A percentile compares a stretch with the other conserved stretches of the same genome.
Evolutionary conservation across 257 asterid genomes (phyloP).

Genomic region (Solanum chmielewskii): DNA sequence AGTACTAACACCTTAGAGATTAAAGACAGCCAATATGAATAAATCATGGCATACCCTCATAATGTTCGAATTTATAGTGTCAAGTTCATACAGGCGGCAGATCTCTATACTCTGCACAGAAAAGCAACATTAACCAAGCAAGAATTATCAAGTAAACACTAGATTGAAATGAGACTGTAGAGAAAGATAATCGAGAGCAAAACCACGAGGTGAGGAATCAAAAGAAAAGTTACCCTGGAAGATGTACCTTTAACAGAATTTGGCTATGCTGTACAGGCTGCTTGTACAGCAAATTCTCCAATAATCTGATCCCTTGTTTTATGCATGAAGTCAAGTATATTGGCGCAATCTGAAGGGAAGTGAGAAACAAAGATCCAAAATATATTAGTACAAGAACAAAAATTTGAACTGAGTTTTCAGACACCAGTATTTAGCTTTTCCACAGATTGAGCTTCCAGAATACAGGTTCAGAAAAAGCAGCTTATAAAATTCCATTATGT

Average conservation of each 20-base stretch:
- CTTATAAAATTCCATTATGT: neutral
- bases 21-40: neutral
- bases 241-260: constrained; percentile 63
- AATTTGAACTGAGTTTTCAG: neutral
- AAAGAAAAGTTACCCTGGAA: neutral
- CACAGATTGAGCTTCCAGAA: neutral
- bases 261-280: constrained; percentile 78
- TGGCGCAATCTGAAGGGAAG: constrained; percentile 60
- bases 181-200: neutral
- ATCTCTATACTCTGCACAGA: constrained; percentile 75
- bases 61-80: constrained; percentile 39
- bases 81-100: constrained; percentile 83
- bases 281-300: constrained; percentile 65
- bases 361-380: neutral
- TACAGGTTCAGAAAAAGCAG: neutral
- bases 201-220: neutral
- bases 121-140: constrained; percentile 1
- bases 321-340: constrained; percentile 71
- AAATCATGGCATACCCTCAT: constrained; percentile 66
- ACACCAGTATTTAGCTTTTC: neutral
- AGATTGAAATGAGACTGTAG: neutral
- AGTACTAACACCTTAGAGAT: neutral
- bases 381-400: neutral
- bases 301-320: constrained; percentile 72
- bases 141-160: neutral